Percentiles rank a stretch among this genome's conserved stretches.
These are phyloP conservation scores for Cutaneotrichosporon daszewskae DNA, from an alignment of 1,284 basidiomycete species.

Conservation along the genomic window DNA sequence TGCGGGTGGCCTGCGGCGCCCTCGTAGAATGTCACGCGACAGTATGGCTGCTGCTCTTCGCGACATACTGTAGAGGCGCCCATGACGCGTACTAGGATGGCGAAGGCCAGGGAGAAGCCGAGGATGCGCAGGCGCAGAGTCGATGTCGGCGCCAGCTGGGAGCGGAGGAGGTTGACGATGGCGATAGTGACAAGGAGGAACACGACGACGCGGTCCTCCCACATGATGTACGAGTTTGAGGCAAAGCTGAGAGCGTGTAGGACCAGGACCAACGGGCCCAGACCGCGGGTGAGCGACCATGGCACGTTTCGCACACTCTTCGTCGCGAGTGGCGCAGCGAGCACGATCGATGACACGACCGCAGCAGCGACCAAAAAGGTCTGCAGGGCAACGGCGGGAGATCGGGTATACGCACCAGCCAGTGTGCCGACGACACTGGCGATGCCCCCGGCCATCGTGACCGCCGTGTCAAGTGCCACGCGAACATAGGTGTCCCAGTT, in stretches of 20 bases:
- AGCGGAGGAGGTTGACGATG: slow-evolving; percentile 57
- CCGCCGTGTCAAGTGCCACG: slow-evolving; percentile 36
- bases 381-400: slow-evolving; percentile 53
- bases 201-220: slow-evolving; percentile 80
- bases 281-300: slow-evolving; percentile 25
- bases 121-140: slow-evolving; percentile 71
- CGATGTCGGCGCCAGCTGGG: slow-evolving; percentile 59
- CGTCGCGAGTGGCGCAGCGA: slow-evolving; percentile 23
- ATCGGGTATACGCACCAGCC: slow-evolving; percentile 29
- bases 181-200: slow-evolving; percentile 62
- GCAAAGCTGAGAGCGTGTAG: slow-evolving; percentile 68
- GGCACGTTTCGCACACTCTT: slow-evolving; percentile 8
- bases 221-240: slow-evolving; percentile 92
- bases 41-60: slow-evolving; percentile 87
- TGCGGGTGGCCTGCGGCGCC: slow-evolving; percentile 61
- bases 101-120: slow-evolving; percentile 61
- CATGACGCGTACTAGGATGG: slow-evolving; percentile 67
- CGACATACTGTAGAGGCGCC: slow-evolving; percentile 76
- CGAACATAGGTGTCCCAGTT: slow-evolving; percentile 42
- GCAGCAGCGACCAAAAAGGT: slow-evolving; percentile 23
- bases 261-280: slow-evolving; percentile 55
- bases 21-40: slow-evolving; percentile 80
- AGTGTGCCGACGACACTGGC: slow-evolving; percentile 32
- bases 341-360: slow-evolving; percentile 33
- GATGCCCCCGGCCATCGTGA: slow-evolving; percentile 17